Conservation (phyloP, 2,329 filamentous ascomycete genomes). For the Aspergillus fumigatus region DNA sequence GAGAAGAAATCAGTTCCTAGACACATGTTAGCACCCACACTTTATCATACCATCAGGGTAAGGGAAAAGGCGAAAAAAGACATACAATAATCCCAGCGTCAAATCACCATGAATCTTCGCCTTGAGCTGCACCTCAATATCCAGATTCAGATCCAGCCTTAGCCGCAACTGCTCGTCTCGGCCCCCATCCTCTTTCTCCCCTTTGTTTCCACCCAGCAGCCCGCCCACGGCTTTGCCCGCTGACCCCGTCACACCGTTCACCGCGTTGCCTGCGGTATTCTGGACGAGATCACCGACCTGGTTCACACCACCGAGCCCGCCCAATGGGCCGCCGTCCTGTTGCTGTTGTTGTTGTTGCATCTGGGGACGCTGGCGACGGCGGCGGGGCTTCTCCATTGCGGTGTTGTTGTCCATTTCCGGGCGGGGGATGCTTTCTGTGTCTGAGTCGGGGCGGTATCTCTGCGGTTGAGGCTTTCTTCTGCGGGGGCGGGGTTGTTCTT, state of each 20-base stretch:
- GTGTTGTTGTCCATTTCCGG: slow-evolving; percentile 16
- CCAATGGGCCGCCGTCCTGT: slow-evolving; percentile 36
- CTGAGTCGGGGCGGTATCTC: no score
- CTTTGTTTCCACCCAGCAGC: slow-evolving; percentile 29
- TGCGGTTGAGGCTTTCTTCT: neutral
- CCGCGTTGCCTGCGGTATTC: slow-evolving; percentile 44
- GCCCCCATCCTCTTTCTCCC: slow-evolving; percentile 43
- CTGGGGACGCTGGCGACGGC: slow-evolving; percentile 51
- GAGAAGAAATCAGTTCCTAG: neutral
- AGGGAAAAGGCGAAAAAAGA: slow-evolving; percentile 24
- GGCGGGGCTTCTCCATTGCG: slow-evolving; percentile 44
- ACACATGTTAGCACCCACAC: neutral
- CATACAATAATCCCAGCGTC: slow-evolving; percentile 71
- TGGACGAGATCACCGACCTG: slow-evolving; percentile 55
- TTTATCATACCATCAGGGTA: neutral
- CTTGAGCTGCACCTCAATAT: slow-evolving; percentile 81
- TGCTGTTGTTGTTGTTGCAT: slow-evolving; percentile 30
- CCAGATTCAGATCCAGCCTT: slow-evolving; percentile 71
- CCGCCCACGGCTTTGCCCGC: slow-evolving; percentile 43
- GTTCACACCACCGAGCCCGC: slow-evolving; percentile 53
- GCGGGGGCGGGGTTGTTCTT: slow-evolving; percentile 24
- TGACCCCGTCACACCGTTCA: slow-evolving; percentile 35
- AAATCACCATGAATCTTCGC: slow-evolving; percentile 81
- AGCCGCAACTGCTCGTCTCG: slow-evolving; percentile 65
- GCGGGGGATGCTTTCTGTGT: slow-evolving; percentile 4